Evolutionary conservation across 2,329 filamentous ascomycete species (phyloP).

Genomic region (Exophiala bonariae): DNA sequence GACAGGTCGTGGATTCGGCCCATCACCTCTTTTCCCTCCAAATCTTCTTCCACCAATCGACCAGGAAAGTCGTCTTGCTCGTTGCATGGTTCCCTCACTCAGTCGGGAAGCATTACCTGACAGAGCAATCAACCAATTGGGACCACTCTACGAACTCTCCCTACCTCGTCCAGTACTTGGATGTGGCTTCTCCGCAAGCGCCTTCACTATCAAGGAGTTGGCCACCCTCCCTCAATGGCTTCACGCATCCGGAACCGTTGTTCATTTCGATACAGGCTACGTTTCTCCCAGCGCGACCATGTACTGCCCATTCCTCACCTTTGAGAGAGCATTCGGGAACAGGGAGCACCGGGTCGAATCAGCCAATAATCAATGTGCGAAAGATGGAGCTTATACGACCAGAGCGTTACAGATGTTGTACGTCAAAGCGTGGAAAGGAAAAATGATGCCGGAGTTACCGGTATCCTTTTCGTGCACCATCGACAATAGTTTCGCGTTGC

Average conservation of each 20-base stretch:
- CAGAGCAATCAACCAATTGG: conserved; percentile 8
- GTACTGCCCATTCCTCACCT: conserved; percentile 22
- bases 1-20: conserved; percentile 20
- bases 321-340: conserved; percentile 21
- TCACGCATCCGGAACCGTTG: conserved; percentile 18
- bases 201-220: conserved; percentile 15
- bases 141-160: conserved; percentile 20
- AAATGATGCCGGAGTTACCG: conserved; percentile 11
- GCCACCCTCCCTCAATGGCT: conserved; percentile 20
- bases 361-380: conserved; percentile 25
- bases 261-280: conserved; percentile 21
- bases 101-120: conserved; percentile 22
- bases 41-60: conserved; percentile 22
- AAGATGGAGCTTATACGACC: conserved; percentile 19
- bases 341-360: conserved; percentile 19
- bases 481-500: conserved; percentile 21
- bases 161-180: conserved; percentile 17
- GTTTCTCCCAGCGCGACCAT: conserved; percentile 13
- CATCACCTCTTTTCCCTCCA: conserved; percentile 23
- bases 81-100: conserved; percentile 23
- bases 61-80: conserved; percentile 12
- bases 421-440: conserved; percentile 8
- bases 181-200: conserved; percentile 20
- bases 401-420: conserved; percentile 22
- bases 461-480: conserved; percentile 24